A percentile compares a stretch with the other conserved stretches of the same genome.
phyloP scores from a whole-genome alignment of 768 basidiomycete species.

The Pleurotus salmoneostramineus region DNA sequence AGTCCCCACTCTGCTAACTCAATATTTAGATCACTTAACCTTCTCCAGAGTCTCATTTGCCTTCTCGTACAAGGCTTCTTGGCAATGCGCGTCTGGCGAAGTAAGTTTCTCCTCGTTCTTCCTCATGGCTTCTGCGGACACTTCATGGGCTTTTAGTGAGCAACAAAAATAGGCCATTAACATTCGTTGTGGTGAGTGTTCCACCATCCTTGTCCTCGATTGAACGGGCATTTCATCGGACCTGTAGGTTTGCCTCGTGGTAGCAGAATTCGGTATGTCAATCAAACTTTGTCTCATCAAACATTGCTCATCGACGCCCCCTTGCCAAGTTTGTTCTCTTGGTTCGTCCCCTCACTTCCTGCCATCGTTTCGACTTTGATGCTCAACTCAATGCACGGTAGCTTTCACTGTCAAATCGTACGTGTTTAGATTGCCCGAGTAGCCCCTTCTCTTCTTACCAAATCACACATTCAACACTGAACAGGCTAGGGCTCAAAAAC shows the following conservation, averaged over 20 bases:
- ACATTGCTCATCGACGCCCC: neutral
- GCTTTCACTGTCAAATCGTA: constrained; percentile 47
- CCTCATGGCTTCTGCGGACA: neutral
- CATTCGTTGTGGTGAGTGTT: constrained; percentile 35
- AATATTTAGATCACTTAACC: neutral
- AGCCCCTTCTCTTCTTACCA: neutral
- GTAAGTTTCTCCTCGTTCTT: constrained; percentile 18
- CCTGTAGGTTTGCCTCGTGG: constrained; percentile 35
- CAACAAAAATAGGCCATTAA: constrained; percentile 38
- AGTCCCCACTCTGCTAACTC: neutral
- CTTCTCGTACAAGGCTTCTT: constrained; percentile 55
- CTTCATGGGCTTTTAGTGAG: constrained; percentile 34
- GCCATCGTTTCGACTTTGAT: neutral
- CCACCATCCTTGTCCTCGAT: neutral
- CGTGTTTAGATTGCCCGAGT: constrained; percentile 12
- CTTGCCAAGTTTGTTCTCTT: constrained; percentile 31
- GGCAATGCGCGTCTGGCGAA: constrained; percentile 38
- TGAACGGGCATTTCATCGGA: neutral
- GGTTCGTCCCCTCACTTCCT: constrained; percentile 24
- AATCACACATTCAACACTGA: constrained; percentile 17
- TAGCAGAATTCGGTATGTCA: constrained; percentile 47
- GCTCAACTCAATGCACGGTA: constrained; percentile 11
- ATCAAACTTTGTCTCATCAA: neutral
- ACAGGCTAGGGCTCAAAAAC: constrained; percentile 26
- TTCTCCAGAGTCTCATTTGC: constrained; percentile 43